phyloP scores from a whole-genome alignment of 768 basidiomycete genomes.

The Calocybe cyanea region DNA sequence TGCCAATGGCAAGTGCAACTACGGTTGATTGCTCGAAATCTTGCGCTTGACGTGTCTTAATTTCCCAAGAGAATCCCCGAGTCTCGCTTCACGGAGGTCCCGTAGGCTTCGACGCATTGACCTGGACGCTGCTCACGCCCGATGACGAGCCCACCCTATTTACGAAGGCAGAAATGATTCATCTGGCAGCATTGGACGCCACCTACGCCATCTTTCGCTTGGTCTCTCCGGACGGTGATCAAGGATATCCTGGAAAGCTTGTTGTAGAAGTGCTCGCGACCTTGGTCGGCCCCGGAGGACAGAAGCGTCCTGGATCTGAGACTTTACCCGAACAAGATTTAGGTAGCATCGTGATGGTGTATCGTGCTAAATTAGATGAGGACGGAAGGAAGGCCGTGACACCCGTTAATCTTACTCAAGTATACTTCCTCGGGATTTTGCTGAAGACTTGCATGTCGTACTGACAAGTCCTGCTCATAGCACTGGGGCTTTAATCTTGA shows the following conservation, averaged over 20 bases:
- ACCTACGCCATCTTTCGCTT: slow-evolving; percentile 53
- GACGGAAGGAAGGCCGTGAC: slow-evolving; percentile 47
- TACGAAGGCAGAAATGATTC: slow-evolving; percentile 45
- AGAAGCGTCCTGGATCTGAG: slow-evolving; percentile 17
- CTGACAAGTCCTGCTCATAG: slow-evolving; percentile 27
- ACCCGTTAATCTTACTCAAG: slow-evolving; percentile 75
- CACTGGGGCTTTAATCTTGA: slow-evolving; percentile 85
- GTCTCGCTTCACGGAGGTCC: slow-evolving; percentile 76
- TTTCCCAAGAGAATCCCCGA: slow-evolving; percentile 35
- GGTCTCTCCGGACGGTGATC: slow-evolving; percentile 61
- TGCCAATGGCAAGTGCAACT: slow-evolving; percentile 32
- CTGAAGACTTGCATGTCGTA: not conserved
- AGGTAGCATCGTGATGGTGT: slow-evolving; percentile 66
- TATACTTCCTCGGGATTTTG: slow-evolving; percentile 31
- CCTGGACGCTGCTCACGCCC: slow-evolving; percentile 46
- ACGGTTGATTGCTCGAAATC: not conserved
- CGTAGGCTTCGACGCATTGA: slow-evolving; percentile 54
- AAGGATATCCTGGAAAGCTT: slow-evolving; percentile 66
- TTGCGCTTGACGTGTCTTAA: not conserved
- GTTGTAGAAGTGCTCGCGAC: slow-evolving; percentile 55
- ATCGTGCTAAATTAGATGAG: slow-evolving; percentile 63
- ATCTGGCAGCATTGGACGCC: slow-evolving; percentile 29
- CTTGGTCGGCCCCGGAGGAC: slow-evolving; percentile 36
- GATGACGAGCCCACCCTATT: slow-evolving; percentile 48
- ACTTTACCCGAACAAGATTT: slow-evolving; percentile 39